Evolutionary conservation across 2,329 filamentous ascomycete genomes (phyloP).

Genomic region (Chaetomium strumarium): DNA sequence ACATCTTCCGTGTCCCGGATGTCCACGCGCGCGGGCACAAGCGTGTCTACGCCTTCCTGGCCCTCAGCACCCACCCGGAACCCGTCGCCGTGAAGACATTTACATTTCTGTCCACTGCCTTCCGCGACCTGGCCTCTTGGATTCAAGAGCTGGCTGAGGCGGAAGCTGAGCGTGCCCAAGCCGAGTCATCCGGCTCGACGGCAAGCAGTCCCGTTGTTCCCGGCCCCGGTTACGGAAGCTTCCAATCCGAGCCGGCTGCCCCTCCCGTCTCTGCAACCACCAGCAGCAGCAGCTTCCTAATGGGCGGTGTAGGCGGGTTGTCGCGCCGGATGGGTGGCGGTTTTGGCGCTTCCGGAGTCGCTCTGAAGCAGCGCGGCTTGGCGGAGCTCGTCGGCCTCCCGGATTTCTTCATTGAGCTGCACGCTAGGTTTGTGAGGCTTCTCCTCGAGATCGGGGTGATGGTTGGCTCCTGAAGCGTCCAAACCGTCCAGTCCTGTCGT

Average conservation of each 20-base stretch:
- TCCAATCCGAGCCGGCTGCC: conserved; percentile 25
- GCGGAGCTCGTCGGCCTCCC: conserved; percentile 61
- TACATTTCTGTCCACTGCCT: conserved; percentile 54
- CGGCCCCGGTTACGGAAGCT: conserved; percentile 37
- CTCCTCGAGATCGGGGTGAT: conserved; percentile 54
- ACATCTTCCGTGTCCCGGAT: conserved; percentile 64
- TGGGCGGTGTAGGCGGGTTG: conserved; percentile 48
- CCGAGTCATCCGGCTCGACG: conserved; percentile 35
- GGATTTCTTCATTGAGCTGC: conserved; percentile 63
- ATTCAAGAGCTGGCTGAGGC: conserved; percentile 59
- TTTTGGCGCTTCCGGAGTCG: conserved; percentile 48
- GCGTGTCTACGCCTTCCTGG: conserved; percentile 63
- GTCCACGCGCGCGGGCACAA: conserved; percentile 62
- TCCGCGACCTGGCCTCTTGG: conserved; percentile 59
- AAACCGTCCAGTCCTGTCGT: background rate
- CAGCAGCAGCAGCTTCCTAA: conserved; percentile 50
- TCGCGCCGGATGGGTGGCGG: conserved; percentile 52
- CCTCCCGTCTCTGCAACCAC: conserved; percentile 28
- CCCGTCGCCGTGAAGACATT: conserved; percentile 61
- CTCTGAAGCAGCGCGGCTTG: conserved; percentile 53
- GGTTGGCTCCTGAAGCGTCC: conserved; percentile 38
- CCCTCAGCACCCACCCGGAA: conserved; percentile 60
- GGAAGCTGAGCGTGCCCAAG: conserved; percentile 50
- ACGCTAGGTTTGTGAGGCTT: conserved; percentile 57
- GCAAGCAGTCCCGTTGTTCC: conserved; percentile 35